A percentile compares a stretch with the other conserved stretches of the same genome.
phyloP scores from a whole-genome alignment of 306 rosid species.

The Prunus dulcis region DNA sequence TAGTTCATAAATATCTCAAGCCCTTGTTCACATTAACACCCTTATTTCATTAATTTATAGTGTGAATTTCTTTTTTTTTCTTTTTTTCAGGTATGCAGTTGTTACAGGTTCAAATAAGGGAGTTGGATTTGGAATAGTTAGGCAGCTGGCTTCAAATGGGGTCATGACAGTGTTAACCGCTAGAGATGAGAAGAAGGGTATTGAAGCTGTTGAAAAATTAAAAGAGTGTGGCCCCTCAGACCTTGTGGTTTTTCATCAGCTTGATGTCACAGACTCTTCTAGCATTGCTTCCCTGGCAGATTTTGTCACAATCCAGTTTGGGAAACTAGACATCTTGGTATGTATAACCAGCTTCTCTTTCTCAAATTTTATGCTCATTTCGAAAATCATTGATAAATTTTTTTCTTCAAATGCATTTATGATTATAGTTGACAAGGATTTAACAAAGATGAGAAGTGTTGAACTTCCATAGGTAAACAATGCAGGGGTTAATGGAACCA shows the following conservation, averaged over 20 bases:
- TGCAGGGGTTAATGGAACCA: conserved; percentile 2
- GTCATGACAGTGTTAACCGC: conserved; percentile 25
- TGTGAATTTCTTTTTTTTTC: no score
- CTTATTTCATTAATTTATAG: no score
- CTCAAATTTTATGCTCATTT: background rate
- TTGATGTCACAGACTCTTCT: conserved; percentile 28
- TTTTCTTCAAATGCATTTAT: background rate
- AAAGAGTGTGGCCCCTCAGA: conserved; percentile 1
- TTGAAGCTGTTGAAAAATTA: conserved; percentile 26
- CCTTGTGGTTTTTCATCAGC: conserved; percentile 3
- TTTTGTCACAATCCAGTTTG: conserved; percentile 24
- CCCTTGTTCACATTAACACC: no score
- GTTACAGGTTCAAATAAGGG: conserved; percentile 37
- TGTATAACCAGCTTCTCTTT: background rate
- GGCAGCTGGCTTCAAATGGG: conserved; percentile 35
- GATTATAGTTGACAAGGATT: background rate
- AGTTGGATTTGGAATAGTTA: conserved; percentile 26
- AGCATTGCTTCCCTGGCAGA: conserved; percentile 18
- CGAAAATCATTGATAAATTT: background rate
- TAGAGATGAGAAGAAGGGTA: conserved; percentile 23
- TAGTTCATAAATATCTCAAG: no score
- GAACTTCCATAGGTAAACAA: conserved; percentile 21
- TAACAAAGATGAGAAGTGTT: background rate
- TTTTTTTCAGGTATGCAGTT: conserved; percentile 18
- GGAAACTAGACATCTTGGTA: conserved; percentile 38